Base-by-base conservation (phyloP, 2,329 filamentous ascomycete genomes). In the Cryphonectria nitschkei region DNA sequence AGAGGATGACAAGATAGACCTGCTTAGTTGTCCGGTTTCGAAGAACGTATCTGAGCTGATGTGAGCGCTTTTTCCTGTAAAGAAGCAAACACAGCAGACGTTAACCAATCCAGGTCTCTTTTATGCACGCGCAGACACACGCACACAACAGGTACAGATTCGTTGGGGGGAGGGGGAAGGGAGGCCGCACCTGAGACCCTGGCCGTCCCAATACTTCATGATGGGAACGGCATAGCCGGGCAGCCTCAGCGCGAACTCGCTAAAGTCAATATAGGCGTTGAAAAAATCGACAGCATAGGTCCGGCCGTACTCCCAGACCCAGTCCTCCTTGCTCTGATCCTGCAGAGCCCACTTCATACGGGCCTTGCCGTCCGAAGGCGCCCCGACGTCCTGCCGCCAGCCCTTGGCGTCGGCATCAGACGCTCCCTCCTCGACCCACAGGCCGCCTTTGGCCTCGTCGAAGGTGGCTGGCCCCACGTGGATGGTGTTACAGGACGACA, bases 231-330 rank as follows among this genome's bases (percentile, higher is more conserved):
- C 88, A 75, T 94, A 93, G 0, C 92, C 91, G 0, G 93, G 93
- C 41, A 96, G 78, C 67, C 88, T 86, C 32, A 96, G 81, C 39
- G 91, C 86, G 76, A 95, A 90, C 75, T 91, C 90, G 80, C 79
- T 78, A 79, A 98, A 98, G 80, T 97, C 94, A 62, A 99, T 81
- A 81, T 97, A 98, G 1, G 93, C 92, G 79, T 98, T 98, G 81
- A 91, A 97, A 80, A 99, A 98, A 77, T 89, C 87, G 32, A 88
- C 78, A 0, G 83, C 84, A 72, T 89, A 88, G 37, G 83, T 84
- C 74, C 80, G 78, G 13, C 80, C 86, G 72, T 85, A 86, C 76
- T 85, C 84, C 76, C 90, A 90, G 22, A 87, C 73, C 86, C 86
- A 89, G 50, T 78, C 79, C 63, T 82, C 80, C 77, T 88, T 87